Percentiles rank a stretch among this genome's conserved stretches.
phyloP scores from a whole-genome alignment of 176 grass and related monocot species.

The Thinopyrum elongatum region DNA sequence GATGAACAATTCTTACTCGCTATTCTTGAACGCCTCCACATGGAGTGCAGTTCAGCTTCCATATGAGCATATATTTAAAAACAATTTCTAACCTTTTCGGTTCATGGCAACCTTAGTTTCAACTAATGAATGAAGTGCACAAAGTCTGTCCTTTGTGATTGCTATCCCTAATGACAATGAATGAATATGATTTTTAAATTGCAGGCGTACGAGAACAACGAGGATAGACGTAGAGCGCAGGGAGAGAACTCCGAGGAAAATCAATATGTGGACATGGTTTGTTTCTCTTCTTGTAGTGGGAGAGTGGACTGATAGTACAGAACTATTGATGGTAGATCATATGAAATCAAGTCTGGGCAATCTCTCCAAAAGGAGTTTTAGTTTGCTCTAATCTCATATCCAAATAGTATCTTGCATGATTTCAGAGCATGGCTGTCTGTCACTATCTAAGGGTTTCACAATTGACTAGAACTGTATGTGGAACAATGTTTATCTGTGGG shows the following conservation, averaged over 20 bases:
- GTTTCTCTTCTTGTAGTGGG: conserved; percentile 11
- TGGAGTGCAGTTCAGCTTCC: neutral
- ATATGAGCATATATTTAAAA: conserved; percentile 1
- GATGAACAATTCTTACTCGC: neutral
- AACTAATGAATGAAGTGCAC: neutral
- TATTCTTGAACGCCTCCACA: neutral
- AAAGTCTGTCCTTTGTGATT: conserved; percentile 18
- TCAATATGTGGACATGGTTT: conserved; percentile 73
- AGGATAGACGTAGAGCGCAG: conserved; percentile 67
- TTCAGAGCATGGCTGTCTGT: neutral
- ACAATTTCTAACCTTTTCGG: conserved; percentile 12
- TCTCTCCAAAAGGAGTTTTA: neutral
- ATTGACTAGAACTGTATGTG: neutral
- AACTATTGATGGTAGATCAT: neutral
- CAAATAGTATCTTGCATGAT: neutral
- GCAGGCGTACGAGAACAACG: conserved; percentile 80
- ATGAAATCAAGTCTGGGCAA: neutral
- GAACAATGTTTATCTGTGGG: neutral
- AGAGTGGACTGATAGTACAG: conserved; percentile 1
- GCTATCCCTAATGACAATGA: neutral
- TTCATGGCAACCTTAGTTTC: conserved; percentile 15
- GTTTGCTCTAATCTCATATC: neutral
- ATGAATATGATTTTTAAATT: conserved; percentile 27
- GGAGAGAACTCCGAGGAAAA: conserved; percentile 62
- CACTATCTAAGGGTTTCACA: conserved; percentile 2